These are phyloP conservation scores for Hymenoscyphus salicellus DNA, from an alignment of 2,329 filamentous ascomycete species.

Conservation along the genomic window DNA sequence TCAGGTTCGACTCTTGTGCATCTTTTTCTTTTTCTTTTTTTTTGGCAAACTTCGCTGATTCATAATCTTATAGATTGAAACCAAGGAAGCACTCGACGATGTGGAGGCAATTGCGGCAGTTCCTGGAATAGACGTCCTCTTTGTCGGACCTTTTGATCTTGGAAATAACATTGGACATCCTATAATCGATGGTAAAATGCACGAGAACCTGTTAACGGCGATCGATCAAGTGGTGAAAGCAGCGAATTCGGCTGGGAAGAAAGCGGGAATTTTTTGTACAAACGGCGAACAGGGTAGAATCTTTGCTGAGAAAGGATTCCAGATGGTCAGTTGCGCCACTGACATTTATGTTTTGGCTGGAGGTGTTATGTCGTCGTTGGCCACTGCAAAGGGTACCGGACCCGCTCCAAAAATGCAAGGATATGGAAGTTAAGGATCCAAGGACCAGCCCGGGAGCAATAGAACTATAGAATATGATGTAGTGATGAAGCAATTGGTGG, in stretches of 20 bases:
- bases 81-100: slow-evolving; percentile 56
- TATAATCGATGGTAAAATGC: slow-evolving; percentile 58
- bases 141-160: slow-evolving; percentile 65
- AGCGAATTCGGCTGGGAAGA: slow-evolving; percentile 61
- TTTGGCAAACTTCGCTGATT: neutral
- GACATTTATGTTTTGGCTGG: slow-evolving; percentile 53
- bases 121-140: slow-evolving; percentile 60
- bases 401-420: slow-evolving; percentile 23
- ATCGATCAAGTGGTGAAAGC: slow-evolving; percentile 57
- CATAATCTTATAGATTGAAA: slow-evolving; percentile 50
- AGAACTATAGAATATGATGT: neutral
- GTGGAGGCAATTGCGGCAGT: slow-evolving; percentile 62
- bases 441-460: neutral
- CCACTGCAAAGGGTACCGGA: slow-evolving; percentile 44
- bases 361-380: slow-evolving; percentile 46
- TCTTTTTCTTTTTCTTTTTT: too few relatives aligned
- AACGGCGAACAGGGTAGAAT: slow-evolving; percentile 53
- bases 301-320: slow-evolving; percentile 56
- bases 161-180: slow-evolving; percentile 61
- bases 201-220: slow-evolving; percentile 56
- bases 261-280: slow-evolving; percentile 59
- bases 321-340: slow-evolving; percentile 59
- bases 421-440: slow-evolving; percentile 7
- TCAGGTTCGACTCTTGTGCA: slow-evolving; percentile 38
- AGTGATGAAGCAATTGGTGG: neutral